Conservation (phyloP, 2,329 filamentous ascomycete species). For the Pestalotiopsis sp. region DNA sequence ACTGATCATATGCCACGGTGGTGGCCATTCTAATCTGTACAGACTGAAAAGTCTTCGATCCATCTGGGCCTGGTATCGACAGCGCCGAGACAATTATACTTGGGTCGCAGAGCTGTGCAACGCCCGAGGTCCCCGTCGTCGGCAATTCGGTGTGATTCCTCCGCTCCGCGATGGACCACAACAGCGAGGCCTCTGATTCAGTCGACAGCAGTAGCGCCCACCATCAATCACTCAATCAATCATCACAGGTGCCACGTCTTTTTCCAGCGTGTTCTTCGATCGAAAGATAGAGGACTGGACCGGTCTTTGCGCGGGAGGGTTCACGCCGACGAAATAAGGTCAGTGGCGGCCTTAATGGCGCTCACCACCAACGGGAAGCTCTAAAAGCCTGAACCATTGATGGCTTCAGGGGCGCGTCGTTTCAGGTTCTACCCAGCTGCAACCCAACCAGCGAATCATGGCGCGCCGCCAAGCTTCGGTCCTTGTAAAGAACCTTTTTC, state of each 20-base stretch:
- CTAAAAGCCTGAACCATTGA: background rate
- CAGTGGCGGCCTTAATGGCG: background rate
- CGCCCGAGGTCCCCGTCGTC: background rate
- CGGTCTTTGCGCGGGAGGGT: background rate
- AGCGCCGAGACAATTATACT: background rate
- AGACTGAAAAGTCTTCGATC: too few relatives aligned
- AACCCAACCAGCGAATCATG: background rate
- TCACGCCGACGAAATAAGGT: background rate
- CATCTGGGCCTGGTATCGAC: background rate
- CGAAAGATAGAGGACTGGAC: background rate
- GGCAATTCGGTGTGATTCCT: background rate
- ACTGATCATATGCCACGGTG: background rate
- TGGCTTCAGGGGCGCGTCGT: background rate
- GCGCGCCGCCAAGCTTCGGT: background rate
- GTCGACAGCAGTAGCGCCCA: background rate
- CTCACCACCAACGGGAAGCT: background rate
- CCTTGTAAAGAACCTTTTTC: background rate
- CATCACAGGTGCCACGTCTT: background rate
- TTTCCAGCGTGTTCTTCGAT: background rate
- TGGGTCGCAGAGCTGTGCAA: background rate
- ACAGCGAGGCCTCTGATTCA: background rate
- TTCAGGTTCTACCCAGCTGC: background rate
- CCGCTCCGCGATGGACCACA: background rate
- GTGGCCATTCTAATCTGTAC: too few relatives aligned
- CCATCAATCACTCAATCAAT: background rate